phyloP scores from a whole-genome alignment of 1,284 basidiomycete species.

The Heliocybe sulcata region DNA sequence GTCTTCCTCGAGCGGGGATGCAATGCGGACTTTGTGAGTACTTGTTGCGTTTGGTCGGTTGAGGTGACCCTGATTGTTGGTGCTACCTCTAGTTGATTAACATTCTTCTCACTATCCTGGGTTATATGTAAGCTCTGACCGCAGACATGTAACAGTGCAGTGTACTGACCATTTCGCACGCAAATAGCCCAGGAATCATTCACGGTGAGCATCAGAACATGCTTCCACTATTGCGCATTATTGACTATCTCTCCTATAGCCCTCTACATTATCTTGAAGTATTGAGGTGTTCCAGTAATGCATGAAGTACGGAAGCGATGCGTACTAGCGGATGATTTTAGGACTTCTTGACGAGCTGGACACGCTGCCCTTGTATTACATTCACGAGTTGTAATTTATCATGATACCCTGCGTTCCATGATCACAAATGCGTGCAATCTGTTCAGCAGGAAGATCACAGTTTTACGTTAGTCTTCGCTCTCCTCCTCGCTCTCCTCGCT shows the following conservation, averaged over 20 bases:
- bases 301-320: background rate
- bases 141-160: constrained; percentile 6
- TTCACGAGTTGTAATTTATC: background rate
- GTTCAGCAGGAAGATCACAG: too few species aligned
- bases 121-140: constrained; percentile 46
- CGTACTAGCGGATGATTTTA: background rate
- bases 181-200: constrained; percentile 52
- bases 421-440: background rate
- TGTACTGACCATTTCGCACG: constrained; percentile 18
- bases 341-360: background rate
- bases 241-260: constrained; percentile 28
- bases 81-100: constrained; percentile 50
- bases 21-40: constrained; percentile 55
- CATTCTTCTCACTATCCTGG: constrained; percentile 61
- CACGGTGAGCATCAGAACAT: constrained; percentile 39
- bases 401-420: background rate
- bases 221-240: constrained; percentile 7
- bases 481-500: constrained; percentile 28
- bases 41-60: background rate
- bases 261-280: constrained; percentile 69
- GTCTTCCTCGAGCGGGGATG: constrained; percentile 79
- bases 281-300: constrained; percentile 18
- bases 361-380: background rate
- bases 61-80: background rate
- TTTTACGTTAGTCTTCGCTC: constrained; percentile 8